Base-by-base conservation (phyloP, 176 grass and related monocot species). In the Aegilops umbellulata region DNA sequence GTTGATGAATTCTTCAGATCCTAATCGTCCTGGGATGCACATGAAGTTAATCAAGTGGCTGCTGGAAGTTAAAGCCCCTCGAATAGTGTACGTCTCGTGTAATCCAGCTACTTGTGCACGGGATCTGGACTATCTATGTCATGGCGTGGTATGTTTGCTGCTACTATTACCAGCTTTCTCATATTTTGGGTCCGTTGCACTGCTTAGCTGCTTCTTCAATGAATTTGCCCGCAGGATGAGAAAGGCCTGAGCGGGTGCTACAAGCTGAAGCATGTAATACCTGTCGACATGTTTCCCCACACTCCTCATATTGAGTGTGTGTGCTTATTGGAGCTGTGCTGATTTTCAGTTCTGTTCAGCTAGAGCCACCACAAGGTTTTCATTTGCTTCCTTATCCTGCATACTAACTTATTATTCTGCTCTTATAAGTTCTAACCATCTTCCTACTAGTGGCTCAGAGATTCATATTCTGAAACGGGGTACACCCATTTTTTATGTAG, bases 261-360 rank as follows among this genome's bases (percentile, higher is more conserved):
- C 60, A 34, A 81, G 29, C 80, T 99, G 80, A 90, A 87, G 90
- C 86, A 44, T 32, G 90, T 96, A 61, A 92, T 87, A 53, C 97
- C 97, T 72, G 88, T 99, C 36, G 92, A 96, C 85, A 99, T 96
- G 97, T 96, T 99, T 77, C 97, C 97, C 30, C 91, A 96, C 78
- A 99, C 97, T 74, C 97, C 97, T 39, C 94, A 96, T 55, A 96
- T 99, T 49, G 97, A 96, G 88, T 96, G 97, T n/a, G 92, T 99
- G 3, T 99, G 97, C 87, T 85, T 94, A 81, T 65, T 96, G 74
- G 94, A 99, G 83, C 91, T 98, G 39, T 74, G 62, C 46, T 91
- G 64, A 77, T 77, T 71, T 80, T 70, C 70, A 42, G 38, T 64
- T 64, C 15, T 70, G 36, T 42, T 62, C 76, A 65, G 41, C 61